phyloP scores from a whole-genome alignment of 768 basidiomycete species.

The Suillus bovinus region DNA sequence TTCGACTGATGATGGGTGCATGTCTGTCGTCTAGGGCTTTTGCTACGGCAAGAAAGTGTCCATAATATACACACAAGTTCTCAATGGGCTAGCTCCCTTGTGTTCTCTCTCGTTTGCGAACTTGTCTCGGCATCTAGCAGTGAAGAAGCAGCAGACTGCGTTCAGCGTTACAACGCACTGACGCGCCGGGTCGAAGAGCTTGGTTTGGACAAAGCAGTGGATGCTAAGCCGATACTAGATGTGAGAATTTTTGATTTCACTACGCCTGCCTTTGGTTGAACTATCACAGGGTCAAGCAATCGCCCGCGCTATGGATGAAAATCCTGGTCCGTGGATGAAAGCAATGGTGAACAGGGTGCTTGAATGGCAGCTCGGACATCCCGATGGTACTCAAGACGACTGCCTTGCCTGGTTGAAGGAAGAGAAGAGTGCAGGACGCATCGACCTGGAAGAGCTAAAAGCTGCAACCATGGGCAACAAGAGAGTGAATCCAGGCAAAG shows the following conservation, averaged over 20 bases:
- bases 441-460: slow-evolving; percentile 34
- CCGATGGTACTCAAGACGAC: slow-evolving; percentile 60
- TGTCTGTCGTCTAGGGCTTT: slow-evolving; percentile 46
- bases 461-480: slow-evolving; percentile 24
- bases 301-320: slow-evolving; percentile 49
- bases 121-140: slow-evolving; percentile 45
- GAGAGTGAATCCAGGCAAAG: slow-evolving; percentile 21
- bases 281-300: slow-evolving; percentile 69
- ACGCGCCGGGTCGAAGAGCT: slow-evolving; percentile 59
- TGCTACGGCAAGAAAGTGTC: slow-evolving; percentile 65
- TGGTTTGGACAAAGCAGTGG: slow-evolving; percentile 56
- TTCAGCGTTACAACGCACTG: slow-evolving; percentile 69
- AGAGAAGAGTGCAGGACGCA: slow-evolving; percentile 50
- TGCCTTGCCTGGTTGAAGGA: slow-evolving; percentile 69
- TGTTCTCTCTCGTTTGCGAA: slow-evolving; percentile 78
- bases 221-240: slow-evolving; percentile 74
- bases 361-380: slow-evolving; percentile 86
- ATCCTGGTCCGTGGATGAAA: slow-evolving; percentile 72
- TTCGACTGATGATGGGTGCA: neutral
- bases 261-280: slow-evolving; percentile 1
- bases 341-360: slow-evolving; percentile 63
- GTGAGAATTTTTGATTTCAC: slow-evolving; percentile 46
- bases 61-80: slow-evolving; percentile 63
- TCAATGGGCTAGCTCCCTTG: slow-evolving; percentile 68
- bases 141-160: slow-evolving; percentile 44